Evolutionary conservation across 2,329 filamentous ascomycete species (phyloP).

Genomic region (Claviceps spartinae): DNA sequence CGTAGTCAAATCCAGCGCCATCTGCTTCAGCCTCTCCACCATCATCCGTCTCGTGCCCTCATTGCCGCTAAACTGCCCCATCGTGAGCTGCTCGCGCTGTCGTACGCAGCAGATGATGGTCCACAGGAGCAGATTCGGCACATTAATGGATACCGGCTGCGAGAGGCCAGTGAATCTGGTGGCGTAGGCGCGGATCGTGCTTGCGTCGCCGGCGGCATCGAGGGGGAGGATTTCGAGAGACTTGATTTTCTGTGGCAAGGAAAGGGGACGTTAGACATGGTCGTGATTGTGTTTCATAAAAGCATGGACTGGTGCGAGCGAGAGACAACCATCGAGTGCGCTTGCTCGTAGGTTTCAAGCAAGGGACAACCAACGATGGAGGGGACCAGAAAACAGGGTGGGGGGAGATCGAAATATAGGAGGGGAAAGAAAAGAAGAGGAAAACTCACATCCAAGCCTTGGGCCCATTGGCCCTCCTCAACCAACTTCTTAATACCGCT

Average conservation of each 20-base stretch:
- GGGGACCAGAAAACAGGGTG: background rate
- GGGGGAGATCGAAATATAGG: background rate
- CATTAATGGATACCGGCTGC: slow-evolving; percentile 71
- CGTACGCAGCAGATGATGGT: slow-evolving; percentile 74
- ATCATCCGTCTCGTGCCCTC: slow-evolving; percentile 49
- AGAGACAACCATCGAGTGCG: too few relatives aligned
- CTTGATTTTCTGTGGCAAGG: slow-evolving; percentile 48
- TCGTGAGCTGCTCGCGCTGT: slow-evolving; percentile 58
- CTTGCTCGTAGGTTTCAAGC: too few relatives aligned
- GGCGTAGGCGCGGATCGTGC: slow-evolving; percentile 65
- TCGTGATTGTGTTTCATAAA: background rate
- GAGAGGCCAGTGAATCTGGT: slow-evolving; percentile 68
- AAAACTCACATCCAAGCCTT: slow-evolving; percentile 44
- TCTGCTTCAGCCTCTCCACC: slow-evolving; percentile 60
- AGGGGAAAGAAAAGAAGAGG: background rate
- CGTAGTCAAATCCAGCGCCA: slow-evolving; percentile 80
- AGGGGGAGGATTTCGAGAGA: slow-evolving; percentile 69
- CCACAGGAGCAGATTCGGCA: slow-evolving; percentile 89
- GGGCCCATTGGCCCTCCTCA: slow-evolving; percentile 41
- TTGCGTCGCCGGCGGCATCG: slow-evolving; percentile 58
- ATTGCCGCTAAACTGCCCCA: slow-evolving; percentile 61
- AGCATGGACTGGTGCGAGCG: too few relatives aligned
- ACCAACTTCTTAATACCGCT: slow-evolving; percentile 46
- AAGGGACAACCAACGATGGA: background rate
- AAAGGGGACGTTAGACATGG: background rate